Base-by-base conservation (phyloP, 2,329 filamentous ascomycete genomes). In the Fonsecaea multimorphosa region DNA sequence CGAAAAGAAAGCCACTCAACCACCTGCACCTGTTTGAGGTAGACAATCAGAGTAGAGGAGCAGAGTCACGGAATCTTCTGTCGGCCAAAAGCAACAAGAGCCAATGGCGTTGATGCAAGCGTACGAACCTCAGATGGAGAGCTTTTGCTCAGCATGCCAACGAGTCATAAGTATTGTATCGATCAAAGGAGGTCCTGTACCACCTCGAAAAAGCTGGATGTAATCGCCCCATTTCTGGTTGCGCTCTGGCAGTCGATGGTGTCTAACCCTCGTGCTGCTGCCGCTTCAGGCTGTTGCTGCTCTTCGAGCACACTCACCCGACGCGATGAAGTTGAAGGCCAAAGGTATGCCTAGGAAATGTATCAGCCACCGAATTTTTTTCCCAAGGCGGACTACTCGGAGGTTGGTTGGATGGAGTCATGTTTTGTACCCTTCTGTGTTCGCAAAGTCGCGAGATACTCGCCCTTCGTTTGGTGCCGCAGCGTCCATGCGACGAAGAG, bases 251-350 rank as follows among this genome's bases (percentile, higher is more conserved):
- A 22, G 29, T 54, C 27, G 27, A 31, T 12, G 11, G 27, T 31
- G 40, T 24, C 24, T 19, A 38, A 46, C 64, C 64, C 34, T 51
- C 38, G 14, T 49, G 32, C 31, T 84, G 85, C 87, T 86, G 85
- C 88, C 88, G 87, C 88, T 87, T 82, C 79, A 83, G 77, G 78
- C 74, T 46, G 63, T 55, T 34, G 59, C 64, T 58, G 68, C 65
- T 55, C 65, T 64, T 61, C 67, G 68, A 68, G 72, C 69, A 71
- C 79, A 94, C 91, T 94, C 88, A 95, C 91, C 91, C 83, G 91
- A 92, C 78, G 91, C 91, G 82, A 95, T 91, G 83, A 95, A 95
- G 82, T 95, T 95, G 76, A 95, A 84, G 78, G 91, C 91, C 79
- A 95, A 82, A 73, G 91, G 91, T 71, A 92, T 81, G 71, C 90